These are phyloP conservation scores for Pichia sp. DNA, from an alignment of 1,139 yeast species.

Conservation along the genomic window DNA sequence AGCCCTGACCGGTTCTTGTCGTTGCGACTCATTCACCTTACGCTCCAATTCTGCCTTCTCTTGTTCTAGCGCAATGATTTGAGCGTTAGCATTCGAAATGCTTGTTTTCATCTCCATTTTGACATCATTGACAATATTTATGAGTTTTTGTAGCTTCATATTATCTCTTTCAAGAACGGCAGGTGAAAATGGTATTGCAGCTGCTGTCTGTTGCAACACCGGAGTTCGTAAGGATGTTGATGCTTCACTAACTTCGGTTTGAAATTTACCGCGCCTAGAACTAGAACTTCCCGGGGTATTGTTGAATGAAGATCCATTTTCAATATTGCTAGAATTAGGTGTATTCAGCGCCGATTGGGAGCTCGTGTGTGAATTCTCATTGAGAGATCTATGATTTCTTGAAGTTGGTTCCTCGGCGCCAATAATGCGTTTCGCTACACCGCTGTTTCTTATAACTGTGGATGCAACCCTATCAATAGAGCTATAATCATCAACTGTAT, in stretches of 20 bases:
- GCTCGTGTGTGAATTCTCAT: no score
- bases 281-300: constrained; percentile 7
- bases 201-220: constrained; percentile 2
- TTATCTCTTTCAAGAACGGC: constrained; percentile 16
- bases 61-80: constrained; percentile 22
- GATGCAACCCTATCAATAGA: no score
- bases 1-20: not conserved
- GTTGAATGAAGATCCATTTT: constrained; percentile 1
- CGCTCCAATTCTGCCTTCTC: constrained; percentile 15
- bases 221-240: constrained; percentile 8
- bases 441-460: no score
- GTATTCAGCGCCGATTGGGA: no score
- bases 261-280: not conserved
- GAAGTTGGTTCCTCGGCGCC: no score
- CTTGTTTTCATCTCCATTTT: constrained; percentile 24
- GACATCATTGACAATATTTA: constrained; percentile 21
- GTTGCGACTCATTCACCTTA: not conserved
- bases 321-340: no score
- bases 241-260: not conserved
- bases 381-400: no score
- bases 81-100: constrained; percentile 24
- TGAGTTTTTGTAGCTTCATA: constrained; percentile 19
- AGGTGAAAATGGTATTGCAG: constrained; percentile 16
- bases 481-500: no score
- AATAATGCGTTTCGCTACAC: no score